phyloP scores from a whole-genome alignment of 2,329 filamentous ascomycete genomes.

The Pyrenophora tritici-repentis region DNA sequence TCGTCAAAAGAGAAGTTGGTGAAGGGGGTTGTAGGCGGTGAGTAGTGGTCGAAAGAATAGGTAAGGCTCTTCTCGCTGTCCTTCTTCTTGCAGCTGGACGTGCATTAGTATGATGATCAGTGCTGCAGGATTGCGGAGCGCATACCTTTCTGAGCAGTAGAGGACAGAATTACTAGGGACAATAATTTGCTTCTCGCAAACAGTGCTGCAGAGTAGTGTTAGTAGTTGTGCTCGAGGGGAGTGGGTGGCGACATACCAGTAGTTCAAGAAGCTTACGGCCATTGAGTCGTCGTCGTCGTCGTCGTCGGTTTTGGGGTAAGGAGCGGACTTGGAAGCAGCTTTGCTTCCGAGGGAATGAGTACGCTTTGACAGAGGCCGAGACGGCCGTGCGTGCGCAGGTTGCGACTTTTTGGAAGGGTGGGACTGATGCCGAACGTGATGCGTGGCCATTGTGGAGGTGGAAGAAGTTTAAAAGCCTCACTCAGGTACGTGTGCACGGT shows the following conservation, averaged over 20 bases:
- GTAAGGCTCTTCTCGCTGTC: slow-evolving; percentile 49
- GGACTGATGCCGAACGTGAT: slow-evolving; percentile 43
- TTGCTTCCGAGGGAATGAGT: slow-evolving; percentile 39
- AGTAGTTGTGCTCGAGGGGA: slow-evolving; percentile 10
- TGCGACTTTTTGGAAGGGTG: slow-evolving; percentile 44
- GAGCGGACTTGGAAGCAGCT: slow-evolving; percentile 28
- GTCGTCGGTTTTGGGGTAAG: slow-evolving; percentile 31
- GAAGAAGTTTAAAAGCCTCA: slow-evolving; percentile 45
- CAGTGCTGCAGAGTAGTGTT: slow-evolving; percentile 54
- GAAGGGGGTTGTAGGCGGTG: slow-evolving; percentile 46
- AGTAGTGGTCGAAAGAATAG: slow-evolving; percentile 38
- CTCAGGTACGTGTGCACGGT: slow-evolving; percentile 38
- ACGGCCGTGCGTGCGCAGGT: slow-evolving; percentile 42
- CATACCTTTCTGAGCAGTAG: slow-evolving; percentile 69
- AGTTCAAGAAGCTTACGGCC: slow-evolving; percentile 58
- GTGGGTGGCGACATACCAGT: slow-evolving; percentile 50
- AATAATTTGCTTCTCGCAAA: slow-evolving; percentile 69
- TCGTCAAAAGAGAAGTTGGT: slow-evolving; percentile 47
- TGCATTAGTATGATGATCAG: slow-evolving; percentile 17
- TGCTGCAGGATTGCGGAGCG: slow-evolving; percentile 10
- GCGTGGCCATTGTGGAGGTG: slow-evolving; percentile 40
- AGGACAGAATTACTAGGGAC: slow-evolving; percentile 64
- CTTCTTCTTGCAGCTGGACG: slow-evolving; percentile 52
- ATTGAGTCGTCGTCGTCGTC: slow-evolving; percentile 56
- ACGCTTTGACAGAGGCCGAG: slow-evolving; percentile 44